phyloP scores from a whole-genome alignment of 2,329 filamentous ascomycete species.

The Hypoxylon sp. region DNA sequence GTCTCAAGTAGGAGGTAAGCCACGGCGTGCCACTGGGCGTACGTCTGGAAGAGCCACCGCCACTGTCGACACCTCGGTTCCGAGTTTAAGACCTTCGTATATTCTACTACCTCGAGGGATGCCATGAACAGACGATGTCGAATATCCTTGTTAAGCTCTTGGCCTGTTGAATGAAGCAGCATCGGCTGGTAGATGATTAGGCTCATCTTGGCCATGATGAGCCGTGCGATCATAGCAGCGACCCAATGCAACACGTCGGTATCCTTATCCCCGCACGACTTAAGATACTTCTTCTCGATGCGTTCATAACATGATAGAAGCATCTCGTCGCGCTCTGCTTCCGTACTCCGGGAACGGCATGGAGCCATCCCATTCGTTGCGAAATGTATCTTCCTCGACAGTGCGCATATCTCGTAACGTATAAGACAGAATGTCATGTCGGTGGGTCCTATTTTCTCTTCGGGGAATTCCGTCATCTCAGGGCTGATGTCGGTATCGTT shows the following conservation, averaged over 20 bases:
- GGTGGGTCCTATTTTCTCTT: constrained; percentile 65
- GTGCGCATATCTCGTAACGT: constrained; percentile 60
- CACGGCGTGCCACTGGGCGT: constrained; percentile 72
- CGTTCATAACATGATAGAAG: constrained; percentile 63
- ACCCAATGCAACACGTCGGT: constrained; percentile 66
- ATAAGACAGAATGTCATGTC: constrained; percentile 65
- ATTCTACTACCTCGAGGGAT: constrained; percentile 69
- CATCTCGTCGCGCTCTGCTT: constrained; percentile 62
- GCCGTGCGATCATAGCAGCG: constrained; percentile 62
- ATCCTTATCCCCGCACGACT: constrained; percentile 63
- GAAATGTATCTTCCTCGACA: constrained; percentile 59
- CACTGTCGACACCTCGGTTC: constrained; percentile 65
- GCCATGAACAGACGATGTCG: constrained; percentile 64
- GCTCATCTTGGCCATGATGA: constrained; percentile 69
- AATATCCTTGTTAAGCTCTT: constrained; percentile 57
- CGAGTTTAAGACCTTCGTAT: constrained; percentile 67
- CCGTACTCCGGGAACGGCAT: constrained; percentile 52
- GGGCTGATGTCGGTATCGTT: constrained; percentile 68
- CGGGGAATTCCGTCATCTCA: constrained; percentile 63
- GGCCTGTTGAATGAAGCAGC: constrained; percentile 60
- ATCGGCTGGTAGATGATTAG: constrained; percentile 68
- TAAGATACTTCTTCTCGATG: constrained; percentile 69
- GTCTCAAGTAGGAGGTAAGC: constrained; percentile 69
- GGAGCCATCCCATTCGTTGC: constrained; percentile 55
- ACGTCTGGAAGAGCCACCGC: constrained; percentile 73